These are phyloP conservation scores for Neonectria neomacrospora DNA, from an alignment of 2,329 filamentous ascomycete species.

Conservation along the genomic window DNA sequence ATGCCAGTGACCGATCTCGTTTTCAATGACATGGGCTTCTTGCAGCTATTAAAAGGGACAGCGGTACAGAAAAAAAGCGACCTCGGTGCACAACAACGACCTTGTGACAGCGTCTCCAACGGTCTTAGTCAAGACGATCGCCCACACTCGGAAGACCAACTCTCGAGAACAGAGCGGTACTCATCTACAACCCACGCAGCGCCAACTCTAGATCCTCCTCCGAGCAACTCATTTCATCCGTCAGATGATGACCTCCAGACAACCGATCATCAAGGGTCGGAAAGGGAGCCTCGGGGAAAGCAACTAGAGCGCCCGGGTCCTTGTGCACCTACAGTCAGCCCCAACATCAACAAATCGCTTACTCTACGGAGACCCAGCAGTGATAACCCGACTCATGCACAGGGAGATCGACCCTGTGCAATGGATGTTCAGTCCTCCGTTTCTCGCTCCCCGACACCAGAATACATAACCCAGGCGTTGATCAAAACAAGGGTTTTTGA, in stretches of 20 bases:
- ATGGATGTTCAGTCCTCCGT: neutral
- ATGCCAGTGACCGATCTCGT: constrained; percentile 59
- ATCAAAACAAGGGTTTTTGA: constrained; percentile 36
- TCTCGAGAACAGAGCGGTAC: neutral
- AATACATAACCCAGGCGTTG: constrained; percentile 25
- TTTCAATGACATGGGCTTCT: constrained; percentile 63
- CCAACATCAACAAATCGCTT: neutral
- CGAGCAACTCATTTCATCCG: no score
- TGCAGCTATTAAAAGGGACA: constrained; percentile 30
- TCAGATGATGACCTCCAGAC: neutral
- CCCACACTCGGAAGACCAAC: no score
- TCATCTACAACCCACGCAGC: neutral
- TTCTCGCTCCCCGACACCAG: constrained; percentile 3
- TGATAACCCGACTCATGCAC: neutral
- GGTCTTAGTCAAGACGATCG: neutral
- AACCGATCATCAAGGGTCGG: neutral
- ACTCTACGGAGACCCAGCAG: neutral
- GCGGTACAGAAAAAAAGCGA: constrained; percentile 33
- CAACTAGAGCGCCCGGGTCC: neutral
- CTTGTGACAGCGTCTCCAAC: constrained; percentile 30
- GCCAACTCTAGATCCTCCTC: neutral
- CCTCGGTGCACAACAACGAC: constrained; percentile 5
- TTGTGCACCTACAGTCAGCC: no score
- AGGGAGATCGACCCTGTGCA: neutral
- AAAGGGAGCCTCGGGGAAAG: neutral